phyloP scores from a whole-genome alignment of 805 yeast genomes.

The Spathaspora boniae region DNA sequence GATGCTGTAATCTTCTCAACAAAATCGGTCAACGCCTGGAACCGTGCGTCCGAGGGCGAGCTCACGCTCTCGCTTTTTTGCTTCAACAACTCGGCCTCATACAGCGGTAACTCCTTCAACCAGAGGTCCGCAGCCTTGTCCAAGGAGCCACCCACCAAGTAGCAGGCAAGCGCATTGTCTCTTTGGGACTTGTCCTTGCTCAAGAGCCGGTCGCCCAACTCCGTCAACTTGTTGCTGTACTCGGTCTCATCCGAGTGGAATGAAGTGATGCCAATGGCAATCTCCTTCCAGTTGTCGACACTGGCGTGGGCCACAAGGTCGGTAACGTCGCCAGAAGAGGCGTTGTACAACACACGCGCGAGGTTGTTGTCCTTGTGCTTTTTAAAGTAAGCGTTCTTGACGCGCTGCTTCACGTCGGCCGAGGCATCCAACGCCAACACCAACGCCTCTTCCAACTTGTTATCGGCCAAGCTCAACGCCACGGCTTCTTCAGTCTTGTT shows the following conservation, averaged over 20 bases:
- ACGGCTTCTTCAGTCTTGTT: constrained; percentile 70
- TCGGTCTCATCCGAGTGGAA: constrained; percentile 45
- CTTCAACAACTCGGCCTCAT: constrained; percentile 43
- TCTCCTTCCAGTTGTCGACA: constrained; percentile 77
- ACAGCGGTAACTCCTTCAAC: constrained; percentile 62
- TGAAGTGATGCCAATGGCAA: constrained; percentile 66
- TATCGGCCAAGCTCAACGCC: constrained; percentile 58
- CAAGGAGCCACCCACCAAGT: constrained; percentile 75
- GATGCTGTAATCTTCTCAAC: constrained; percentile 82
- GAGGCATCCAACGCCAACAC: constrained; percentile 70
- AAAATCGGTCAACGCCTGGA: constrained; percentile 74
- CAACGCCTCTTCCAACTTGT: constrained; percentile 72
- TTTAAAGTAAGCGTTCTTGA: constrained; percentile 65
- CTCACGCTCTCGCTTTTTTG: constrained; percentile 39
- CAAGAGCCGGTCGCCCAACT: constrained; percentile 76
- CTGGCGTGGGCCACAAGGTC: constrained; percentile 80
- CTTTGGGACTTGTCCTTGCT: constrained; percentile 42
- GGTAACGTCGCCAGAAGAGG: constrained; percentile 49
- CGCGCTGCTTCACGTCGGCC: constrained; percentile 59
- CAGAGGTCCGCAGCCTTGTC: constrained; percentile 79
- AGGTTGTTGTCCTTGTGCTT: constrained; percentile 53
- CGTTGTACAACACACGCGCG: constrained; percentile 71
- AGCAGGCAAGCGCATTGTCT: constrained; percentile 72
- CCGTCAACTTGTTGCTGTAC: constrained; percentile 53
- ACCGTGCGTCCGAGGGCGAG: constrained; percentile 80